These are phyloP conservation scores for Amylostereum chailletii DNA, from an alignment of 1,284 basidiomycete genomes.

Conservation along the genomic window DNA sequence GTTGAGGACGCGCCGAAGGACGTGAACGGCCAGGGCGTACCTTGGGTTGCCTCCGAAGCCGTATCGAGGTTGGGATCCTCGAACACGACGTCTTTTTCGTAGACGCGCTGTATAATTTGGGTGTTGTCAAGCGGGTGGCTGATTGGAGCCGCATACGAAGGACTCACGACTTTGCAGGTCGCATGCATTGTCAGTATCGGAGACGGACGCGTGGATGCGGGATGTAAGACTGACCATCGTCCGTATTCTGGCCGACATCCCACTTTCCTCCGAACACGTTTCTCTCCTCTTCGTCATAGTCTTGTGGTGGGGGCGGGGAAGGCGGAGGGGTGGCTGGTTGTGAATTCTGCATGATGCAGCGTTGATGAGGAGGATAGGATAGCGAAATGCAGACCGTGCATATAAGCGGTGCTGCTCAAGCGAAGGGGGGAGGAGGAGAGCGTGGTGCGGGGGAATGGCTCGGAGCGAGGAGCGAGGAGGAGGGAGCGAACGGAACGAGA, in stretches of 20 bases:
- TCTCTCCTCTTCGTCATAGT: neutral
- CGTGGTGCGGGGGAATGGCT: no score
- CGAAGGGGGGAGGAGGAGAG: no score
- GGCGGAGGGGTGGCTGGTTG: neutral
- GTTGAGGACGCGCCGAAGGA: neutral
- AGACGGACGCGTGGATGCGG: no score
- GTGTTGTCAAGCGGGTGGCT: neutral
- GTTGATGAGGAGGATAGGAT: no score
- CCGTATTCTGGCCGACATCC: constrained; percentile 6
- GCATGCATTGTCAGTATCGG: neutral
- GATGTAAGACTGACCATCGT: neutral
- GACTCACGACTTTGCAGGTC: neutral
- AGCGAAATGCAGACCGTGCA: no score
- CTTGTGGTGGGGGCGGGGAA: neutral
- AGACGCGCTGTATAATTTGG: constrained; percentile 2
- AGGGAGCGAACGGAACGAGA: no score
- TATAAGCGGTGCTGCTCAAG: no score
- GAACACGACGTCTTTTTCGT: constrained; percentile 22
- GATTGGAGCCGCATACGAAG: neutral
- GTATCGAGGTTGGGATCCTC: constrained; percentile 11
- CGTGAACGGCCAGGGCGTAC: constrained; percentile 13
- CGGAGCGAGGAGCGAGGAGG: no score
- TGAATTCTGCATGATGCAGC: no score
- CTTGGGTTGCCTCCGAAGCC: constrained; percentile 7
- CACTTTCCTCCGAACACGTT: constrained; percentile 7